Evolutionary conservation across 2,329 filamentous ascomycete species (phyloP), one percentile per base, ranked within the genome.

Genomic region (Paracoccidioides lutzii): DNA sequence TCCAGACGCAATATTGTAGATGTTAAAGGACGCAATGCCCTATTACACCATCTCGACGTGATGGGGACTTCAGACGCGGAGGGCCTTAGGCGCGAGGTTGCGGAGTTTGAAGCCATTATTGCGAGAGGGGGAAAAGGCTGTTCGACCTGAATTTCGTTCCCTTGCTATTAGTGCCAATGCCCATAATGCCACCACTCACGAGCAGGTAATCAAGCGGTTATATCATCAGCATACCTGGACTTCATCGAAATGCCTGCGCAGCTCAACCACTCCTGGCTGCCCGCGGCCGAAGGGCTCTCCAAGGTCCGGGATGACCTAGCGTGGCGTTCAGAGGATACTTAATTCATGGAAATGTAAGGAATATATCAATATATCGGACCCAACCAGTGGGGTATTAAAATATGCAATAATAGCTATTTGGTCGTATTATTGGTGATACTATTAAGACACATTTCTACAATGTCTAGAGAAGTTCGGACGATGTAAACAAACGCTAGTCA

Each of bases 11-110:
- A 65, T 56, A 72, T 66, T 51, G 72, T 64, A 15, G 70, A 71
- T 15, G 65, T 67, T 55, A 75, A 62, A 37, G 72, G 73, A 57
- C 72, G 70, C 54, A 75, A 60, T 56, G 73, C 67, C 60, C 71
- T 70, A 57, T 72, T 72, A 55, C 69, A 71, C 71, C 71, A 73
- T 68, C 65, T 70, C 52, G 71, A 68, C 6, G 70, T 73, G 44
- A 68, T 63, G 57, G 67, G 66, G 49, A 71, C 58, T 56, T 72
- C 67, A 32, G 46, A 57, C 57, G 45, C 52, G 59, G 55, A 59
- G 43, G 45, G 60, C 60, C 38, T 56, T 42, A 46, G 52, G 44
- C 50, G 59, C 48, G 33, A 50, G 55, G 53, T 30, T 55, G 59
- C 56, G 56, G 12, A 41, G 37, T 40, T 52, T 12, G 41, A 4